Percentiles rank a stretch among this genome's conserved stretches.
Evolutionary conservation across 148 eudicot genomes (phyloP).

Genomic region (Rhododendron henanense): DNA sequence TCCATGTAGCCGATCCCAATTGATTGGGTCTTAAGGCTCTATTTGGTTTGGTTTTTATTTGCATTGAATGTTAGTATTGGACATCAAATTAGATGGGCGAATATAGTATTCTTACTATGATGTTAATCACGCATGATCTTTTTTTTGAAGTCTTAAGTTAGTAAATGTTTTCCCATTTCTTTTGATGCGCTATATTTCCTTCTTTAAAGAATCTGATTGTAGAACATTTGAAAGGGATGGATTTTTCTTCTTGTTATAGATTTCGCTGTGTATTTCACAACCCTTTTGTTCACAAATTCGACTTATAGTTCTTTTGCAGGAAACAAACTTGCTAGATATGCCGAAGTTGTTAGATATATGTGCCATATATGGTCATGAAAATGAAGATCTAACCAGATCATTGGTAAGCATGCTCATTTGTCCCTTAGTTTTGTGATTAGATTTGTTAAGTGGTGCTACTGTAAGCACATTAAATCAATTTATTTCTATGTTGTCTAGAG

Average conservation of each 20-base stretch:
- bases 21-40: not conserved
- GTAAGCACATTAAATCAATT: not conserved
- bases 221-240: not conserved
- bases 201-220: not conserved
- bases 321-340: conserved; percentile 78
- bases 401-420: conserved; percentile 48
- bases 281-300: conserved; percentile 38
- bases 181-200: not conserved
- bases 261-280: not conserved
- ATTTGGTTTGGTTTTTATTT: not conserved
- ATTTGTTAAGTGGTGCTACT: not conserved
- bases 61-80: not conserved
- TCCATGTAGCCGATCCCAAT: not conserved
- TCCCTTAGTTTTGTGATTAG: not conserved
- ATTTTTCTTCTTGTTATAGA: not conserved
- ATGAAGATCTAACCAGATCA: conserved; percentile 62
- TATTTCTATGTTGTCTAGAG: not conserved
- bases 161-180: not conserved
- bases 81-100: not conserved
- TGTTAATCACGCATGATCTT: not conserved
- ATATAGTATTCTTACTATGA: not conserved
- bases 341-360: conserved; percentile 88
- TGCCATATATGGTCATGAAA: conserved; percentile 88
- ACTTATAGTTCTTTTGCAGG: conserved; percentile 92
- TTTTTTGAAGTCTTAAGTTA: conserved; percentile 6